Evolutionary conservation across 371 early-diverging fungal species (phyloP).

Genomic region (Syncephalastrum contaminatum): DNA sequence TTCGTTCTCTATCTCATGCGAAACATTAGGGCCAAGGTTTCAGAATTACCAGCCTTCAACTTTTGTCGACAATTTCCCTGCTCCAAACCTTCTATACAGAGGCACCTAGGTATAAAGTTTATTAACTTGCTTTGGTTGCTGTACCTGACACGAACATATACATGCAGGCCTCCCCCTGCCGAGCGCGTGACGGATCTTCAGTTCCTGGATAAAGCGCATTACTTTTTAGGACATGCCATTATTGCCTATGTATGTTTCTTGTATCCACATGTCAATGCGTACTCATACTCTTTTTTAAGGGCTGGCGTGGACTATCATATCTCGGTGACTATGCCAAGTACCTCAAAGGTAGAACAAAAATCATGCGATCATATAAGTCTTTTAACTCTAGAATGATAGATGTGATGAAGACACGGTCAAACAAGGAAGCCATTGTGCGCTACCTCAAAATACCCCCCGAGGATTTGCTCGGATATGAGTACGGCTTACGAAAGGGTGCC

Average conservation of each 20-base stretch:
- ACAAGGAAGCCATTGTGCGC: constrained; percentile 65
- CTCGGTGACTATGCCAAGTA: constrained; percentile 40
- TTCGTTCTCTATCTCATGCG: background rate
- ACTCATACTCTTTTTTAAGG: constrained; percentile 12
- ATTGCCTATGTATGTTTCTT: constrained; percentile 44
- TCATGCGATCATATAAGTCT: background rate
- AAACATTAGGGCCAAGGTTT: constrained; percentile 70
- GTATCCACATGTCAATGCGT: background rate
- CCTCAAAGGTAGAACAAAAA: constrained; percentile 20
- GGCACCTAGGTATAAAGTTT: constrained; percentile 45
- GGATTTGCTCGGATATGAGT: constrained; percentile 77
- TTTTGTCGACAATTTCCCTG: constrained; percentile 67
- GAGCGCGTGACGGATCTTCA: constrained; percentile 38
- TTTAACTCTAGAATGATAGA: constrained; percentile 43
- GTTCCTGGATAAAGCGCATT: constrained; percentile 43
- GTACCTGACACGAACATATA: background rate
- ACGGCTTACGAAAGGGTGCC: constrained; percentile 55
- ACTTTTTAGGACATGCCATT: constrained; percentile 48
- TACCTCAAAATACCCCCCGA: constrained; percentile 65
- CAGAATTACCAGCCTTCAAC: constrained; percentile 66
- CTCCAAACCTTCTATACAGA: constrained; percentile 62
- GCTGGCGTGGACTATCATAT: constrained; percentile 43
- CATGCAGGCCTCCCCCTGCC: constrained; percentile 37
- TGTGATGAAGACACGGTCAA: constrained; percentile 64
- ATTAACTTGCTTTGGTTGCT: constrained; percentile 10